Conservation (phyloP, 768 basidiomycete genomes). For the Tulasnella sp. region DNA sequence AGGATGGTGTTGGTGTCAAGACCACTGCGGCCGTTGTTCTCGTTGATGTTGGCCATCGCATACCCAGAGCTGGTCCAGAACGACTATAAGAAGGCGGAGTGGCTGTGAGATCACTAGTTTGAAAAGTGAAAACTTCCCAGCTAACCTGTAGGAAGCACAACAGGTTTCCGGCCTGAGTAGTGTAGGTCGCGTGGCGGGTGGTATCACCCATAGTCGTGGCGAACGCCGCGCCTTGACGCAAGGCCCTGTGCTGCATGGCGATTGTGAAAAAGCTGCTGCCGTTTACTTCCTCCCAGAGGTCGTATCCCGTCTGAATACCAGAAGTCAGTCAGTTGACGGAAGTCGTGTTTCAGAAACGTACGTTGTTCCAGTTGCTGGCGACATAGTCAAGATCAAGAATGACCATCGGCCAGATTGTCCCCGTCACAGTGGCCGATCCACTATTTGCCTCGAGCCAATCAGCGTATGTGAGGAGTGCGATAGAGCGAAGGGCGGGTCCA, state of each 20-base stretch:
- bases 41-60: constrained; percentile 67
- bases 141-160: constrained; percentile 70
- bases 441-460: constrained; percentile 49
- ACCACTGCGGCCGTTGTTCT: constrained; percentile 49
- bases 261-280: constrained; percentile 76
- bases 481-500: constrained; percentile 66
- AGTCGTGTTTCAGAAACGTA: constrained; percentile 1
- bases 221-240: constrained; percentile 56
- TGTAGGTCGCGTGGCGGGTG: constrained; percentile 36
- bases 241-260: constrained; percentile 61
- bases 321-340: too few relatives aligned
- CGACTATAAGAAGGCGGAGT: too few relatives aligned
- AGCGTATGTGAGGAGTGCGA: constrained; percentile 57
- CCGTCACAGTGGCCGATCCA: constrained; percentile 40
- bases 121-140: too few relatives aligned
- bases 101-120: too few relatives aligned
- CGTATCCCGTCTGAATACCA: constrained; percentile 9
- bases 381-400: constrained; percentile 69
- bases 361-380: constrained; percentile 50
- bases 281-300: constrained; percentile 27
- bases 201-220: constrained; percentile 46
- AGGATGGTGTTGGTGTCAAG: constrained; percentile 65
- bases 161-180: constrained; percentile 46
- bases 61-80: constrained; percentile 58
- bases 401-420: constrained; percentile 59